These are phyloP conservation scores for Coriolopsis trogii DNA, from an alignment of 1,284 basidiomycete species.

Conservation along the genomic window DNA sequence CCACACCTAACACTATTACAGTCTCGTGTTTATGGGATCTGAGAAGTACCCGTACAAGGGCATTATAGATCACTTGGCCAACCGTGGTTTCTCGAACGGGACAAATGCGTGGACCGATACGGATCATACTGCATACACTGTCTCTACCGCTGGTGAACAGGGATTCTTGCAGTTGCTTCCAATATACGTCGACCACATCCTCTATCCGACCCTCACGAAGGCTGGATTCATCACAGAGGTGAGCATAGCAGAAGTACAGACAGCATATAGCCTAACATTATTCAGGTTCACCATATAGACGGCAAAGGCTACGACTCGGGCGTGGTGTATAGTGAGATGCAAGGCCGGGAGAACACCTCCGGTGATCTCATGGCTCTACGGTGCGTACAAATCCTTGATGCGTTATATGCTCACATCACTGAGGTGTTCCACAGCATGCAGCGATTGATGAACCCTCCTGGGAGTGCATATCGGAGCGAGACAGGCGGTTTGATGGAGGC, in stretches of 20 bases:
- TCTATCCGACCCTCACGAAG: conserved; percentile 94
- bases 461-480: conserved; percentile 93
- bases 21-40: conserved; percentile 93
- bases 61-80: conserved; percentile 96
- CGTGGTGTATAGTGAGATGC: conserved; percentile 99
- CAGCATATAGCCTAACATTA: not conserved
- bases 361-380: conserved; percentile 88
- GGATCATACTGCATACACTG: conserved; percentile 93
- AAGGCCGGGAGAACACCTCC: conserved; percentile 93
- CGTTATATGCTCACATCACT: not conserved
- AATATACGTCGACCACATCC: conserved; percentile 95
- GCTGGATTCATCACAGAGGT: conserved; percentile 93
- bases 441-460: conserved; percentile 77
- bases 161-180: conserved; percentile 95
- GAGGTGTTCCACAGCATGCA: conserved; percentile 67
- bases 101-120: conserved; percentile 89
- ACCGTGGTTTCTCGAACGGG: conserved; percentile 92
- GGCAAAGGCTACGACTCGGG: conserved; percentile 90
- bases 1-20: conserved; percentile 30
- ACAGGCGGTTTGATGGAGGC: conserved; percentile 97
- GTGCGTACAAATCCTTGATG: conserved; percentile 43
- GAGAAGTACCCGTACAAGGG: conserved; percentile 97
- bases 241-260: conserved; percentile 2
- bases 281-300: conserved; percentile 90
- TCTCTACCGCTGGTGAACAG: conserved; percentile 95